These are phyloP conservation scores for Mycena rebaudengoi DNA, from an alignment of 768 basidiomycete species.

Conservation along the genomic window DNA sequence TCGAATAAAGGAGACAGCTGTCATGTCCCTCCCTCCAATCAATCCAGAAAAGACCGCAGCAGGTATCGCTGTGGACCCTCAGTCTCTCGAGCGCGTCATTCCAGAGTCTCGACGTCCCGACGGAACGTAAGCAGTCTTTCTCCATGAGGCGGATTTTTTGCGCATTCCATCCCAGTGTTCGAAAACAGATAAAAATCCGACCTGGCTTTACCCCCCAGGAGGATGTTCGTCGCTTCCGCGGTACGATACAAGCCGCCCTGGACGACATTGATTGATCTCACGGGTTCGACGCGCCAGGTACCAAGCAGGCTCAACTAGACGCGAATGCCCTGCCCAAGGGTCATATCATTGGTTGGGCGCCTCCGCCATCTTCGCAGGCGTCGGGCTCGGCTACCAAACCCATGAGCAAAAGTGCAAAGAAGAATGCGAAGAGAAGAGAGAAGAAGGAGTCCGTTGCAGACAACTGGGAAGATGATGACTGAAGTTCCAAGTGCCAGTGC, in stretches of 20 bases:
- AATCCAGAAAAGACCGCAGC: slow-evolving; percentile 74
- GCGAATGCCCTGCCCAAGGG: slow-evolving; percentile 71
- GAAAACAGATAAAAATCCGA: slow-evolving; percentile 89
- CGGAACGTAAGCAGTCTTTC: slow-evolving; percentile 73
- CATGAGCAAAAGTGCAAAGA: slow-evolving; percentile 83
- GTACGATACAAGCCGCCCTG: slow-evolving; percentile 31
- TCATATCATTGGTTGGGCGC: slow-evolving; percentile 84
- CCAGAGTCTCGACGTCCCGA: slow-evolving; percentile 85
- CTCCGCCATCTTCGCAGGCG: slow-evolving; percentile 53
- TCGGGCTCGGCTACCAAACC: slow-evolving; percentile 44
- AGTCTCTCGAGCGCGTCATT: slow-evolving; percentile 87
- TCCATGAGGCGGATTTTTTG: slow-evolving; percentile 21
- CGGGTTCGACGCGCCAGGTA: slow-evolving; percentile 32
- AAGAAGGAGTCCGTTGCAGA: slow-evolving; percentile 76
- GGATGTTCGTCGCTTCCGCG: slow-evolving; percentile 87
- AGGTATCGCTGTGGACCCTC: slow-evolving; percentile 87
- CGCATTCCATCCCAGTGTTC: slow-evolving; percentile 59
- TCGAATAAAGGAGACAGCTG: too few relatives aligned
- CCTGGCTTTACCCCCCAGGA: slow-evolving; percentile 96
- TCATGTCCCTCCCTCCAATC: slow-evolving; percentile 68
- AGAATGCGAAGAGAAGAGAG: slow-evolving; percentile 82
- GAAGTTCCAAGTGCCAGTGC: slow-evolving; percentile 41
- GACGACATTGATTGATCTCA: background rate
- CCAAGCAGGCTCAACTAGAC: slow-evolving; percentile 79
- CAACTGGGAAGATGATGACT: slow-evolving; percentile 82